These are phyloP conservation scores for Cyanidioschyzon merolae DNA, from an alignment of 23 red algal genomes.

Conservation along the genomic window DNA sequence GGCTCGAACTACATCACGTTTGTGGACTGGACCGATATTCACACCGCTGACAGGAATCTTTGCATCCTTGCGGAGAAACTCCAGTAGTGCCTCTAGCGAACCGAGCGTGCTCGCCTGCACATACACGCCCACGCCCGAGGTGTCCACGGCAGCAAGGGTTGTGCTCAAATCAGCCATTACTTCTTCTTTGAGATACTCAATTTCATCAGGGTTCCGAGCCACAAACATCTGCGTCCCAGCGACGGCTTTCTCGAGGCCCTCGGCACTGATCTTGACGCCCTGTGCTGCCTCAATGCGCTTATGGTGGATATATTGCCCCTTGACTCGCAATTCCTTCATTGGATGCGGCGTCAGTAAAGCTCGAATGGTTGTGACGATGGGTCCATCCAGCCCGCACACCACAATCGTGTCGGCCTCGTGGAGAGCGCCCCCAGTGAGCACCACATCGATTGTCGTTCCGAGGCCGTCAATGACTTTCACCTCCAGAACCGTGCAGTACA, in stretches of 20 bases:
- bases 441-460: conserved; percentile 90
- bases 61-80: conserved; percentile 52
- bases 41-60: conserved; percentile 93
- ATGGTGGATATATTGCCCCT: conserved; percentile 93
- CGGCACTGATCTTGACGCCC: conserved; percentile 90
- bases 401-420: conserved; percentile 90
- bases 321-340: conserved; percentile 98
- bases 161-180: conserved; percentile 92
- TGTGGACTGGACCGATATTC: conserved; percentile 98
- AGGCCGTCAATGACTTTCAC: conserved; percentile 97
- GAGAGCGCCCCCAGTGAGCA: conserved; percentile 75
- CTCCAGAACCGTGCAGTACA: conserved; percentile 86
- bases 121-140: conserved; percentile 80
- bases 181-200: conserved; percentile 91
- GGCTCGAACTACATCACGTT: conserved; percentile 70
- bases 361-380: conserved; percentile 82
- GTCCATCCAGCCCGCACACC: conserved; percentile 87
- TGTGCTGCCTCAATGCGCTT: conserved; percentile 83
- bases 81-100: conserved; percentile 86
- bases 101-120: conserved; percentile 97
- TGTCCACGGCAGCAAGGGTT: conserved; percentile 70
- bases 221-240: conserved; percentile 95
- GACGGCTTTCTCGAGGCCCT: conserved; percentile 84
- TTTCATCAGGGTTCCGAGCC: conserved; percentile 56
- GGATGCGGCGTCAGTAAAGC: conserved; percentile 94